phyloP scores from a whole-genome alignment of 225 moss, liverwort and hornwort species.

The Antitrichia curtipendula region DNA sequence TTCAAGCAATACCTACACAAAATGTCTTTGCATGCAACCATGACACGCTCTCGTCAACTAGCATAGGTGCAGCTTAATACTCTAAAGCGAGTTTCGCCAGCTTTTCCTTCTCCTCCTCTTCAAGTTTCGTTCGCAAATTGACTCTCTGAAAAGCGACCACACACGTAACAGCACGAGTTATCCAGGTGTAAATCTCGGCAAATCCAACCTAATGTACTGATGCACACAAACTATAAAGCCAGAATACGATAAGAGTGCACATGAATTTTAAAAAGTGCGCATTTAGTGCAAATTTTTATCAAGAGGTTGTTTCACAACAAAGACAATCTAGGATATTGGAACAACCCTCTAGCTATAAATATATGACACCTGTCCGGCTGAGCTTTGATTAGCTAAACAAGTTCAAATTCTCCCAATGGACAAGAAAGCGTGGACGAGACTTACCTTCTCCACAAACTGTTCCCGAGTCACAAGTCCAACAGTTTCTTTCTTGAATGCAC shows the following conservation, averaged over 20 bases:
- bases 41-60: background rate
- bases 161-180: background rate
- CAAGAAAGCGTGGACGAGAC: background rate
- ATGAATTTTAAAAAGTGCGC: background rate
- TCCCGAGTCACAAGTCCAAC: constrained; percentile 93
- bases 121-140: constrained; percentile 87
- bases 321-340: background rate
- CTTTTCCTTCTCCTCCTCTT: constrained; percentile 99
- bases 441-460: constrained; percentile 98
- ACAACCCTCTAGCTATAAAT: background rate
- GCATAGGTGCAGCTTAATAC: constrained; percentile 19
- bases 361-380: background rate
- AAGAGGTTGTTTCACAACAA: background rate
- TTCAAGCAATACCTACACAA: background rate
- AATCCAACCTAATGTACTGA: background rate
- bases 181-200: background rate
- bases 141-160: constrained; percentile 57
- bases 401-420: background rate
- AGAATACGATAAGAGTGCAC: background rate
- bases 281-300: background rate
- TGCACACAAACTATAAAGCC: background rate
- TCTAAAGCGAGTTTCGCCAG: constrained; percentile 89
- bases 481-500: constrained; percentile 97
- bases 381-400: background rate
- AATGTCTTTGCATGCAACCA: background rate